Evolutionary conservation across 2,329 filamentous ascomycete genomes (phyloP).

Genomic region (Xylaria sp.): DNA sequence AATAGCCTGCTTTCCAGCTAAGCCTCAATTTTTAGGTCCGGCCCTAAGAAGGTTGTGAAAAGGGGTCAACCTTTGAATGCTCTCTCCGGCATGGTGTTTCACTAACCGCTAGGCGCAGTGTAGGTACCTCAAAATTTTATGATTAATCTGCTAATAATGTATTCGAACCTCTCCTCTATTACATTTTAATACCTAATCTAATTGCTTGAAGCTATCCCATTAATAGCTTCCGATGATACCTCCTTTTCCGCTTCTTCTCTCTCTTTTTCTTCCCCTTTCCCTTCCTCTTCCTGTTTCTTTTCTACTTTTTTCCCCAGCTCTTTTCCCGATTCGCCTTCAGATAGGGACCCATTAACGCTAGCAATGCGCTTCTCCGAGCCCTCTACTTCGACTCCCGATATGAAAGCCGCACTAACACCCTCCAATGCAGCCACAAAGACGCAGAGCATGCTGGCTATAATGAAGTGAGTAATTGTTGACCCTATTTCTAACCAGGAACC

Average conservation of each 20-base stretch:
- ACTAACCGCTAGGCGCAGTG: no score
- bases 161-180: conserved; percentile 13
- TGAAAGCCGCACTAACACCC: conserved; percentile 83
- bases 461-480: conserved; percentile 94
- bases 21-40: no score
- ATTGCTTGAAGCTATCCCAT: conserved; percentile 25
- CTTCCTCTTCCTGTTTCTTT: conserved; percentile 14
- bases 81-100: neutral
- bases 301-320: neutral
- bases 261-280: no score
- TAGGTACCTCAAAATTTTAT: neutral
- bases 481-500: conserved; percentile 98
- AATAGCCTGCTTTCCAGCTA: no score
- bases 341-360: conserved; percentile 30
- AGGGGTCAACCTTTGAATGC: no score
- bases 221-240: conserved; percentile 11
- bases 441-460: conserved; percentile 88
- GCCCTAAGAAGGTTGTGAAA: neutral
- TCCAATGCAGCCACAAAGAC: conserved; percentile 92
- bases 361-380: conserved; percentile 35
- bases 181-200: conserved; percentile 24
- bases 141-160: neutral
- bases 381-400: conserved; percentile 79
- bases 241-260: conserved; percentile 4
- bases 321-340: conserved; percentile 14